Base-by-base conservation (phyloP, 2,329 filamentous ascomycete species). In the Aspergillus sp. region DNA sequence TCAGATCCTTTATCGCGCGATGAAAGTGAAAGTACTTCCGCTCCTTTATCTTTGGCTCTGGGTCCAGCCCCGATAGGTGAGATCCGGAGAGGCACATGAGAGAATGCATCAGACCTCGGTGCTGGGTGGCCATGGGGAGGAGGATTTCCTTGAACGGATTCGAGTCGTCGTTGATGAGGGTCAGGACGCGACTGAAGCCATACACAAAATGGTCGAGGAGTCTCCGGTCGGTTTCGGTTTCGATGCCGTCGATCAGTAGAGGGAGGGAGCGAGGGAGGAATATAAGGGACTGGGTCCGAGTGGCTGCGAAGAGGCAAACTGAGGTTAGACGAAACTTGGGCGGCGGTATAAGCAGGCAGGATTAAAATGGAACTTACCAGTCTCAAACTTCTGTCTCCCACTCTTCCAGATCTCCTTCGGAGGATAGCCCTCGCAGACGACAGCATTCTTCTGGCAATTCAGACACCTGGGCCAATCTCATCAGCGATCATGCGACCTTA, bases 391-490 rank as follows among this genome's bases (percentile, higher is more conserved):
- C 57, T 89, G 82, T 53, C 76, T 85, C 16, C 86, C 85, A 51
- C 84, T 88, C 57, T 80, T 85, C 86, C 86, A 94, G 32, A 86
- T 74, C 37, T 84, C 81, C 55, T 86, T 86, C 40, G 85, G 81
- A 31, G 84, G 83, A 52, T 93, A 94, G 8, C 86, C 86, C 60
- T 93, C 86, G 53, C 86, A 94, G 8, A 88, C 76, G 8, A 93
- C 84, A 6, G 86, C 85, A 55, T 93, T 94, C 69, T 93, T 94
- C 61, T 91, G 81, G 52, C 86, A 94, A 49, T 93, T 93, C 58
- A 85, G 71, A 35, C 42, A 56, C 22, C 53, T 57, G 36, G 8
- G 15, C 29, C 29, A 30, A 24, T 31, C 29, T 38, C 25, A 24
- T 33, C 26, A 41, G 36, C 32, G 24, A 41, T 22, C 27, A 22